Evolutionary conservation across 2,329 filamentous ascomycete genomes (phyloP).

Genomic region (Pestalotiopsis sp.): DNA sequence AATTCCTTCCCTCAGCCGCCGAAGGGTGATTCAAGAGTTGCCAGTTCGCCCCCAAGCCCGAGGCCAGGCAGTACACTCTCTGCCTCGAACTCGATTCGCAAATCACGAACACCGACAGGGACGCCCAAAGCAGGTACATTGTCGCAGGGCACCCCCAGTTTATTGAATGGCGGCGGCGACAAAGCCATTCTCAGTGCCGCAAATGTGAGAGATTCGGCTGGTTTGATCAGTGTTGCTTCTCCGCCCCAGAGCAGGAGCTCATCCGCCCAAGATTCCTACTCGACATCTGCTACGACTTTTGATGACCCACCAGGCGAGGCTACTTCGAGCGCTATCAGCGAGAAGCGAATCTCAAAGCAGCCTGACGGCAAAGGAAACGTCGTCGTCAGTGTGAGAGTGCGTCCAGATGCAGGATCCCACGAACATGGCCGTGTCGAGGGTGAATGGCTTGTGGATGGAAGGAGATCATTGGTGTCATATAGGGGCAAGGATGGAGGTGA

Average conservation of each 20-base stretch:
- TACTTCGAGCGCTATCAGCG: slow-evolving; percentile 36
- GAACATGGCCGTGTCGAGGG: slow-evolving; percentile 65
- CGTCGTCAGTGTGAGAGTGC: slow-evolving; percentile 89
- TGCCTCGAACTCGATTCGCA: slow-evolving; percentile 46
- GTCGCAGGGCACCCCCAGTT: slow-evolving; percentile 63
- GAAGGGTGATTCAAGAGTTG: slow-evolving; percentile 60
- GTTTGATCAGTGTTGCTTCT: slow-evolving; percentile 76
- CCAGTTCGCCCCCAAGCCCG: slow-evolving; percentile 66
- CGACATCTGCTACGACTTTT: slow-evolving; percentile 85
- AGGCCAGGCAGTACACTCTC: slow-evolving; percentile 45
- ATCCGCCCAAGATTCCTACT: slow-evolving; percentile 90
- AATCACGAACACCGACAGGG: slow-evolving; percentile 50
- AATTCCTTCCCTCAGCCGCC: slow-evolving; percentile 93
- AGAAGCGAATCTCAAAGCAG: slow-evolving; percentile 54
- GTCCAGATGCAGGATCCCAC: slow-evolving; percentile 74
- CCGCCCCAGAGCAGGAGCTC: slow-evolving; percentile 89
- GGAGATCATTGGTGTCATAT: slow-evolving; percentile 80
- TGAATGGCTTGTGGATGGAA: slow-evolving; percentile 91
- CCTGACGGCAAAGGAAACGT: slow-evolving; percentile 89
- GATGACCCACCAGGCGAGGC: slow-evolving; percentile 73
- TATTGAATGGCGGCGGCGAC: slow-evolving; percentile 79
- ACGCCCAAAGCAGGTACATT: slow-evolving; percentile 57
- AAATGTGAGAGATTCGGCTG: slow-evolving; percentile 70
- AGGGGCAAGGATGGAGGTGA: slow-evolving; percentile 89
- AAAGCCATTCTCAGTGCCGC: slow-evolving; percentile 68